Conservation (phyloP, 2,329 filamentous ascomycete species). For the Sphaerulina vaccinii region DNA sequence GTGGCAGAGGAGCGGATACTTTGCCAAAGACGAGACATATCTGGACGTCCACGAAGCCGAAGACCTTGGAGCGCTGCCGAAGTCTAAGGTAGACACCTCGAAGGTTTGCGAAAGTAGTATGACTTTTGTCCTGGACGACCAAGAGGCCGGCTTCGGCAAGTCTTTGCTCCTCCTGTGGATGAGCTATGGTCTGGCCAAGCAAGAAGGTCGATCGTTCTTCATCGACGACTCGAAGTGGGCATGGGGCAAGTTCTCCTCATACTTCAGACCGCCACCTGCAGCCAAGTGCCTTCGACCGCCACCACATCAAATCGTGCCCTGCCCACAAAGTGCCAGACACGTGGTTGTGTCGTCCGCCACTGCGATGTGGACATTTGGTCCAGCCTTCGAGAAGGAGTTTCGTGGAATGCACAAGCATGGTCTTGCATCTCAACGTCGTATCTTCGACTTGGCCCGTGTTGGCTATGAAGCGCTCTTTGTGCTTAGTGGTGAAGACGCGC, state of each 20-base stretch:
- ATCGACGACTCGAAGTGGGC: constrained; percentile 80
- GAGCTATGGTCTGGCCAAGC: constrained; percentile 74
- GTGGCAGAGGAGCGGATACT: constrained; percentile 53
- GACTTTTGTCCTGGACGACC: constrained; percentile 73
- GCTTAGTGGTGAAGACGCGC: constrained; percentile 63
- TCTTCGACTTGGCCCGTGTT: constrained; percentile 65
- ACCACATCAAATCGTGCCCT: constrained; percentile 74
- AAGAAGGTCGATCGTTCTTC: constrained; percentile 75
- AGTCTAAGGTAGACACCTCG: constrained; percentile 16
- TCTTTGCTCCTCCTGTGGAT: constrained; percentile 79
- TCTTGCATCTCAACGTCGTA: constrained; percentile 50
- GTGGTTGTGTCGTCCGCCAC: constrained; percentile 72
- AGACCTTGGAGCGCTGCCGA: constrained; percentile 57
- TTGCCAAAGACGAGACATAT: constrained; percentile 65
- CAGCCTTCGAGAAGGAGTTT: constrained; percentile 54
- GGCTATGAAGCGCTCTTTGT: constrained; percentile 75
- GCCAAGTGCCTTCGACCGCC: constrained; percentile 69
- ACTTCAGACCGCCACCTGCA: constrained; percentile 66
- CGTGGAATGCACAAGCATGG: constrained; percentile 28
- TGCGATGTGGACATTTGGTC: constrained; percentile 62
- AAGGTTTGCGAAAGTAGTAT: constrained; percentile 67
- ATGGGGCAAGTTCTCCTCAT: constrained; percentile 71
- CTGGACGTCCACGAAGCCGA: constrained; percentile 74
- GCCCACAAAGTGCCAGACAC: constrained; percentile 72
- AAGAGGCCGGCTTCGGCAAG: constrained; percentile 73